These are phyloP conservation scores for Cinnamomum micranthum DNA, from an alignment of 164 flowering plant genomes.

Conservation along the genomic window DNA sequence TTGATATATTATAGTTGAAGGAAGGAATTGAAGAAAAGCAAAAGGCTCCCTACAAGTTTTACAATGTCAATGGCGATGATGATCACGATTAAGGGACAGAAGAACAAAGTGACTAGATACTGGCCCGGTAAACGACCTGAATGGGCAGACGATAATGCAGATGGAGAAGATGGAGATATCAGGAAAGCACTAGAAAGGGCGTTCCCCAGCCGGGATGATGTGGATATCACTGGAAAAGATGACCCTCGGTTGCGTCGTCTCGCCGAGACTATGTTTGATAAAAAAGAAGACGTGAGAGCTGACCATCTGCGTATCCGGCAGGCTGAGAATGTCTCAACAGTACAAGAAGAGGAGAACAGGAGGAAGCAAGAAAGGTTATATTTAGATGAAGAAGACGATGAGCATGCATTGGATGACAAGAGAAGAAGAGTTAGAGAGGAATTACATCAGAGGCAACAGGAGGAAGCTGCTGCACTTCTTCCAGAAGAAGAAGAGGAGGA, in stretches of 20 bases:
- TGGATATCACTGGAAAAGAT: slow-evolving; percentile 34
- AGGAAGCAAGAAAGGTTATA: slow-evolving; percentile 52
- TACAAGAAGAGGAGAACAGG: slow-evolving; percentile 59
- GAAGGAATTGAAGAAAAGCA: no score
- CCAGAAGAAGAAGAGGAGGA: slow-evolving; percentile 68
- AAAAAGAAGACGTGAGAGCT: slow-evolving; percentile 71
- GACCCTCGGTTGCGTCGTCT: slow-evolving; percentile 85
- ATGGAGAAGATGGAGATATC: slow-evolving; percentile 80
- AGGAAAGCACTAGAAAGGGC: slow-evolving; percentile 57
- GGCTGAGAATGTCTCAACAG: slow-evolving; percentile 83
- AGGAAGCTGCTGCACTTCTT: slow-evolving; percentile 45
- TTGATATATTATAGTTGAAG: no score
- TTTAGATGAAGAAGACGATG: slow-evolving; percentile 74
- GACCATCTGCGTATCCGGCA: slow-evolving; percentile 80
- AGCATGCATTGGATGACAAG: slow-evolving; percentile 74
- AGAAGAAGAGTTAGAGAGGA: slow-evolving; percentile 63
- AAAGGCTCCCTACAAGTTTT: no score
- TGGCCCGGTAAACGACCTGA: slow-evolving; percentile 99
- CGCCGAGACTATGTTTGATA: slow-evolving; percentile 61
- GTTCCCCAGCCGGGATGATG: slow-evolving; percentile 53
- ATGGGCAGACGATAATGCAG: slow-evolving; percentile 72
- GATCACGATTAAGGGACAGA: slow-evolving; percentile 76
- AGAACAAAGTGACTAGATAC: slow-evolving; percentile 83
- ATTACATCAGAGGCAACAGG: slow-evolving; percentile 37
- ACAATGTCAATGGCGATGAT: slow-evolving; percentile 27